Conservation (phyloP, 106 monocot species). For the Hemerocallis citrina region DNA sequence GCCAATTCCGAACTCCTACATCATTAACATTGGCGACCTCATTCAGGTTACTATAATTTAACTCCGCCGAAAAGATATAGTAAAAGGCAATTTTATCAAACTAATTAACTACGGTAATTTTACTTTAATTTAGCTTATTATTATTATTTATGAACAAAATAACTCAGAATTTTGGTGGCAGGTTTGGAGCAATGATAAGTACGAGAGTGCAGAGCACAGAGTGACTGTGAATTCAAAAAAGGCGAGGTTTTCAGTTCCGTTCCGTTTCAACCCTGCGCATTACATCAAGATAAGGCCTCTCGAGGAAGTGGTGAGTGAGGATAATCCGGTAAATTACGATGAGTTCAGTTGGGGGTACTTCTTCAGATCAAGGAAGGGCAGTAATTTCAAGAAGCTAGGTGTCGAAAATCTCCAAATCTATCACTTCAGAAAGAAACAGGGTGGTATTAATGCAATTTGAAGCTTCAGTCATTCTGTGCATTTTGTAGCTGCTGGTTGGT, state of each 20-base stretch:
- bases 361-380: conserved; percentile 28
- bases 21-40: conserved; percentile 70
- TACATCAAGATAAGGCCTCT: conserved; percentile 34
- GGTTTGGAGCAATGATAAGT: conserved; percentile 79
- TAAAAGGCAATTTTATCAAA: too few relatives aligned
- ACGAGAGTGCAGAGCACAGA: conserved; percentile 68
- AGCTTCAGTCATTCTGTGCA: too few relatives aligned
- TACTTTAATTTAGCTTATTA: too few relatives aligned
- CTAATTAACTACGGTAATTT: too few relatives aligned
- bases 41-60: conserved; percentile 75
- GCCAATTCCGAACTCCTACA: conserved; percentile 48
- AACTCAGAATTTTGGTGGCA: too few relatives aligned
- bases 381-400: conserved; percentile 53
- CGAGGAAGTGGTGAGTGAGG: conserved; percentile 41
- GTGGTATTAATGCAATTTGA: too few relatives aligned
- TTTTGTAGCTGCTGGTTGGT: too few relatives aligned
- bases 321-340: conserved; percentile 32
- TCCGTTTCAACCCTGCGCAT: conserved; percentile 55
- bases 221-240: conserved; percentile 52
- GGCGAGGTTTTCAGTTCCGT: conserved; percentile 68
- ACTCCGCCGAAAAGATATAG: too few relatives aligned
- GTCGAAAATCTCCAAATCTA: conserved; percentile 57
- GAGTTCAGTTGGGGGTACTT: conserved; percentile 52
- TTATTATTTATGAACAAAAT: background rate
- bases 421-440: conserved; percentile 40